Percentiles rank a stretch among this genome's conserved stretches.
These are phyloP conservation scores for Dichotomocladium elegans DNA, from an alignment of 371 early-diverging fungal genomes.

Conservation along the genomic window DNA sequence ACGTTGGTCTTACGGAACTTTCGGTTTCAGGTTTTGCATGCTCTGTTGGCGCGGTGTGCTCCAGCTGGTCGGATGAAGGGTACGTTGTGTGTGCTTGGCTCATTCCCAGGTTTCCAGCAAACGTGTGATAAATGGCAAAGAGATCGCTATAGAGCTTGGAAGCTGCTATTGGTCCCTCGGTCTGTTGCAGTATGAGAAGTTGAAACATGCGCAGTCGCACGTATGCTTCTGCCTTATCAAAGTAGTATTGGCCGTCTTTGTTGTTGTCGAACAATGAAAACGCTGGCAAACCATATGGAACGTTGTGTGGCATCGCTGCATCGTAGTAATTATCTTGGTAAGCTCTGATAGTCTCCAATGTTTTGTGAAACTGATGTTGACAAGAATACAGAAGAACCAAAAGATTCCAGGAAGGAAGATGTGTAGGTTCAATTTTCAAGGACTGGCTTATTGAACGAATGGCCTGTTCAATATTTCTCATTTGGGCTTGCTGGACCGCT, in stretches of 20 bases:
- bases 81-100: neutral
- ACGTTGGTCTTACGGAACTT: no score
- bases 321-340: neutral
- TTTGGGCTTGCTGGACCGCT: conserved; percentile 75
- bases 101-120: conserved; percentile 30
- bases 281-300: neutral
- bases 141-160: conserved; percentile 51
- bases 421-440: conserved; percentile 52
- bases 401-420: conserved; percentile 82
- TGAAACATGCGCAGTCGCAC: conserved; percentile 23
- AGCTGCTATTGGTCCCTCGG: conserved; percentile 50
- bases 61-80: no score
- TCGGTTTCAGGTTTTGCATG: no score
- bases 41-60: no score
- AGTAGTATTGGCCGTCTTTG: conserved; percentile 3
- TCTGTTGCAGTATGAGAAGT: conserved; percentile 11
- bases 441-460: conserved; percentile 55
- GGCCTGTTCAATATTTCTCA: conserved; percentile 68
- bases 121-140: conserved; percentile 57
- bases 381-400: conserved; percentile 73
- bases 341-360: conserved; percentile 60
- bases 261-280: conserved; percentile 1
- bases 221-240: conserved; percentile 23
- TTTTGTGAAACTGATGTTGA: conserved; percentile 10
- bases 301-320: no score